Percentiles rank a stretch among this genome's conserved stretches.
Conservation (phyloP, 257 asterid genomes). For the Solanum raphanifolium region DNA sequence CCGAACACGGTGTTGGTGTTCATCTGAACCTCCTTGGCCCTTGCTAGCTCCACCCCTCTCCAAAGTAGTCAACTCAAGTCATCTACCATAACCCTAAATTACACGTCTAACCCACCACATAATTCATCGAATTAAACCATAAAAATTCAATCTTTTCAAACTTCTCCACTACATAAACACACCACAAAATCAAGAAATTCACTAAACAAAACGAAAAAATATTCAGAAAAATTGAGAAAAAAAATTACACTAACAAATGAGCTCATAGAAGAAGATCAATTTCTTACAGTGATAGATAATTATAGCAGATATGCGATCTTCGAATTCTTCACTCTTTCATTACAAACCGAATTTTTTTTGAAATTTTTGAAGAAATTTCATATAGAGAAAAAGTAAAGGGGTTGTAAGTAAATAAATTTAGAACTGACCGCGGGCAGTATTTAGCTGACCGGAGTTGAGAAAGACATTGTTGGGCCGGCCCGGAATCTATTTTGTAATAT, state of each 20-base stretch:
- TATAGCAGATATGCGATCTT: background rate
- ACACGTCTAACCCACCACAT: background rate
- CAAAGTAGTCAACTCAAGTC: background rate
- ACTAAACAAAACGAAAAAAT: background rate
- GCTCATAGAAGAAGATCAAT: background rate
- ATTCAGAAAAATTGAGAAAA: background rate
- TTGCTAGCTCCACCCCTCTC: background rate
- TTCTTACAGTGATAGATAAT: background rate
- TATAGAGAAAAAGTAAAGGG: background rate
- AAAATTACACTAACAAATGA: background rate
- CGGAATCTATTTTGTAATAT: conserved; percentile 6
- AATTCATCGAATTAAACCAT: background rate
- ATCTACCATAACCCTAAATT: background rate
- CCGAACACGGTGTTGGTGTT: background rate
- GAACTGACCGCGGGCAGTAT: background rate
- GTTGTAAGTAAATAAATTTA: background rate
- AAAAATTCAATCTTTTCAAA: background rate
- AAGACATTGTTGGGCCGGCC: conserved; percentile 2
- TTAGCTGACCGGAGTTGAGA: background rate
- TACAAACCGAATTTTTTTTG: background rate
- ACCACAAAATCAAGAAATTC: background rate
- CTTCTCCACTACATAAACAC: background rate
- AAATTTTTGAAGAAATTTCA: background rate
- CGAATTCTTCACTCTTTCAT: background rate
- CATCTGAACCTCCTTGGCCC: background rate